Evolutionary conservation across 208 protist species (phyloP).

Genomic region (Acanthamoeba castellanii): DNA sequence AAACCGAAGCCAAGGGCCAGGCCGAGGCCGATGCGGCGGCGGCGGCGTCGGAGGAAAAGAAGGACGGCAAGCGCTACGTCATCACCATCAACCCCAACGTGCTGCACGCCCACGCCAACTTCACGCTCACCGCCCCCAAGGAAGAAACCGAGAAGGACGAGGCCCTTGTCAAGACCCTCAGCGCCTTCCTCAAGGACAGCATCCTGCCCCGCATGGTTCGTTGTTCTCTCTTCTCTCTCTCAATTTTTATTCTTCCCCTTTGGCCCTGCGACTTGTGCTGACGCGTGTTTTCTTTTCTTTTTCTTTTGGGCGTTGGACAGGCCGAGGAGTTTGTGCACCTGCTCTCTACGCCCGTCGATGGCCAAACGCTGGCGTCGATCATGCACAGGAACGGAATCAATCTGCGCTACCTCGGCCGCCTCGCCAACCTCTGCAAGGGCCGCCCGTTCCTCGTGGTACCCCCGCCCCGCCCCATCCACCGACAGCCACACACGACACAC

Average conservation of each 20-base stretch:
- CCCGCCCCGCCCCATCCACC: neutral
- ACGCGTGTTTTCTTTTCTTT: too few relatives aligned
- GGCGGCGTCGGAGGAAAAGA: neutral
- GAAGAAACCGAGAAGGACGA: constrained; percentile 75
- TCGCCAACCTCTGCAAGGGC: constrained; percentile 40
- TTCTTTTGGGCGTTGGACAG: neutral
- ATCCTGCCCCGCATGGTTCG: constrained; percentile 79
- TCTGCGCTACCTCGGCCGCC: constrained; percentile 82
- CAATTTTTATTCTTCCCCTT: neutral
- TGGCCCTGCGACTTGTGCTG: neutral
- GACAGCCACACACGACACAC: too few relatives aligned
- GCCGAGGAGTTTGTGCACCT: constrained; percentile 79
- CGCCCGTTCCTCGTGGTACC: constrained; percentile 72
- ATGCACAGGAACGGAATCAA: constrained; percentile 86
- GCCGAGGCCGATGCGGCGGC: neutral
- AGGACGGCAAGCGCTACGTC: constrained; percentile 14
- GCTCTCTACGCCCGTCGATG: constrained; percentile 79
- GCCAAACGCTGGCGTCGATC: constrained; percentile 75
- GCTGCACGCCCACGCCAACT: constrained; percentile 1
- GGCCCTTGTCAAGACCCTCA: constrained; percentile 47
- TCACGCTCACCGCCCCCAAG: neutral
- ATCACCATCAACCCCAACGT: constrained; percentile 43
- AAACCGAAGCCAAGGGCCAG: neutral
- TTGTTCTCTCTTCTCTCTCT: neutral
- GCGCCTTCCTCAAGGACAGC: constrained; percentile 71